Percentiles rank a stretch among this genome's conserved stretches.
Conservation (phyloP, 768 basidiomycete species). For the Pleurotus djamor region DNA sequence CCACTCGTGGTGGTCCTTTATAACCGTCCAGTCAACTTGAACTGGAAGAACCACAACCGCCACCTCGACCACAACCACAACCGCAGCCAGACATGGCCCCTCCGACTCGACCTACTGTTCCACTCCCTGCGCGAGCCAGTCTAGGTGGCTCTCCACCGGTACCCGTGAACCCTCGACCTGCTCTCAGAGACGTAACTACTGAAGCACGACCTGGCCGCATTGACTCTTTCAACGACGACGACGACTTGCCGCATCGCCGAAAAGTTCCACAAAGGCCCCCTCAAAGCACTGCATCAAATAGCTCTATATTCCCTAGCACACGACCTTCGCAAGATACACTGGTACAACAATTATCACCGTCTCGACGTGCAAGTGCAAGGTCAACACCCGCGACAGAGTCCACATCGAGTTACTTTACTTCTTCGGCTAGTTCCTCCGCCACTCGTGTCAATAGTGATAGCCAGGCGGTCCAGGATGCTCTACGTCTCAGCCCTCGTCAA, state of each 20-base stretch:
- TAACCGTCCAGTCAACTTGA: slow-evolving; percentile 20
- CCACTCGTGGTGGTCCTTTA: neutral
- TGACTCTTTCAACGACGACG: slow-evolving; percentile 17
- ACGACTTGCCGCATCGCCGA: slow-evolving; percentile 9
- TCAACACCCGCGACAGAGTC: neutral
- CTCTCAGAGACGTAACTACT: slow-evolving; percentile 1
- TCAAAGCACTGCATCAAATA: neutral
- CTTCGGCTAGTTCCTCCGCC: neutral
- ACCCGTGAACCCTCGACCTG: slow-evolving; percentile 1
- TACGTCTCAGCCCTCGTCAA: neutral
- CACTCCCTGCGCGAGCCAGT: slow-evolving; percentile 3
- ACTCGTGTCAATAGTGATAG: neutral
- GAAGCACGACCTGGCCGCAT: neutral
- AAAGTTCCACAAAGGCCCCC: neutral
- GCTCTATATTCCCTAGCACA: slow-evolving; percentile 1
- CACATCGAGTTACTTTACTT: neutral
- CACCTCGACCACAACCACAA: slow-evolving; percentile 10
- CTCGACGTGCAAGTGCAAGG: neutral
- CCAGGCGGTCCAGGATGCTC: neutral
- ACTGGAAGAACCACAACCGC: slow-evolving; percentile 11
- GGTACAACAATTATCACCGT: neutral
- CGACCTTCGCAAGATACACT: slow-evolving; percentile 2
- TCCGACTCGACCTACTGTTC: neutral
- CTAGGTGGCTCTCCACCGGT: neutral
- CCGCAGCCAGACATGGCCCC: slow-evolving; percentile 7